Conservation (phyloP, 2,329 filamentous ascomycete species). For the Cordyceps cicadae region DNA sequence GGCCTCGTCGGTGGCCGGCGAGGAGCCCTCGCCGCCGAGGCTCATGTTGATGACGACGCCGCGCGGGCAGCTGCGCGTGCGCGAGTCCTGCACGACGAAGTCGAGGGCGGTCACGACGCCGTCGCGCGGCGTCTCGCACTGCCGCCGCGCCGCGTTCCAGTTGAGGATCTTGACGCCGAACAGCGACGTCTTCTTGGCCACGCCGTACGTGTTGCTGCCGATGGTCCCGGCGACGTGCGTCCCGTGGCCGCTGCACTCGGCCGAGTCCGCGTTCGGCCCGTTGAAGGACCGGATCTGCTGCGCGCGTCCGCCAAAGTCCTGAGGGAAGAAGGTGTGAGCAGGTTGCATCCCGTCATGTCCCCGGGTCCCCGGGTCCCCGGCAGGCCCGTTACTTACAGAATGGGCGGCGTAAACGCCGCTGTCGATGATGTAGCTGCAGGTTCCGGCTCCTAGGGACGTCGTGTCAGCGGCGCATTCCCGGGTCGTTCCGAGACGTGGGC, state of each 20-base stretch:
- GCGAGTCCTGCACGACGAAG: conserved; percentile 28
- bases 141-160: background rate
- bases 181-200: conserved; percentile 32
- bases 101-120: conserved; percentile 25
- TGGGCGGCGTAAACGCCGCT: conserved; percentile 30
- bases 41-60: conserved; percentile 44
- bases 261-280: conserved; percentile 23
- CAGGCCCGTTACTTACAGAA: conserved; percentile 19
- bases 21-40: conserved; percentile 33
- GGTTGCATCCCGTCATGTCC: no score
- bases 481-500: no score
- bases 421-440: conserved; percentile 36
- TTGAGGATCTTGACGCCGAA: conserved; percentile 31
- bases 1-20: conserved; percentile 36
- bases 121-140: no score
- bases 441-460: conserved; percentile 17
- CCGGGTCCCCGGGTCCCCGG: background rate
- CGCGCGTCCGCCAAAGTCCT: conserved; percentile 35
- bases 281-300: conserved; percentile 31
- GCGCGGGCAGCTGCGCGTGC: conserved; percentile 29
- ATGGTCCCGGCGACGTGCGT: conserved; percentile 35
- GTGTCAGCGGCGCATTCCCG: background rate
- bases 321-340: background rate
- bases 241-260: conserved; percentile 28
- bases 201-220: conserved; percentile 32